These are phyloP conservation scores for Solanum chacoense DNA, from an alignment of 305 asterid species.

Conservation along the genomic window DNA sequence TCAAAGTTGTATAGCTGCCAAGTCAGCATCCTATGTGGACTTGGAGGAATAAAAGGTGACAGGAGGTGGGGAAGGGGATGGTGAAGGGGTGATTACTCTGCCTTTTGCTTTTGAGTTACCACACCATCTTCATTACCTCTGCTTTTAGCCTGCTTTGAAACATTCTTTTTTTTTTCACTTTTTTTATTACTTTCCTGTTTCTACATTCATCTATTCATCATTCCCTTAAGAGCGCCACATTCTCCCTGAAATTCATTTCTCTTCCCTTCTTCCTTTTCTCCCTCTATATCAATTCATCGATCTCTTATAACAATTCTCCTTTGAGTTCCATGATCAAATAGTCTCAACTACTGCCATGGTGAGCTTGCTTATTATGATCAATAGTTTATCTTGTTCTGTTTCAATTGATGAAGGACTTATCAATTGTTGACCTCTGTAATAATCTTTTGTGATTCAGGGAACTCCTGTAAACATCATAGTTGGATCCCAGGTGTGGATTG, in stretches of 20 bases:
- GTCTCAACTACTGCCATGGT: conserved; percentile 42
- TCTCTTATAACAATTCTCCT: not conserved
- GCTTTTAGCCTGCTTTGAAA: conserved; percentile 51
- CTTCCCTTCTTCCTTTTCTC: conserved; percentile 16
- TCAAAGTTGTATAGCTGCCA: conserved; percentile 33
- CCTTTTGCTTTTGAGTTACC: conserved; percentile 66
- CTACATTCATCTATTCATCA: conserved; percentile 30
- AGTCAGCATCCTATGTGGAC: conserved; percentile 63
- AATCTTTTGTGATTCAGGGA: conserved; percentile 47
- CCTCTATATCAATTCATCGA: not conserved
- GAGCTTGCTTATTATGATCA: conserved; percentile 22
- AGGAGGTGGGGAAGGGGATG: conserved; percentile 27
- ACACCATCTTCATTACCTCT: conserved; percentile 54
- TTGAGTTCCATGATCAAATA: conserved; percentile 47
- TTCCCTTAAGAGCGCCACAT: conserved; percentile 25
- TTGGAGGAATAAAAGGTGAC: conserved; percentile 30
- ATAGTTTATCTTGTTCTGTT: conserved; percentile 1
- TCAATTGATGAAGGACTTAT: not conserved
- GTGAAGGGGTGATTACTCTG: conserved; percentile 21
- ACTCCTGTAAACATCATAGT: conserved; percentile 84
- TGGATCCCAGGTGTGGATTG: conserved; percentile 90
- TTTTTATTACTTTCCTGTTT: conserved; percentile 28
- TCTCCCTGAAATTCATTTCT: conserved; percentile 18
- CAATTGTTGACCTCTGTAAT: not conserved
- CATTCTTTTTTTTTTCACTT: conserved; percentile 29